These are phyloP conservation scores for Aplosporella prunicola DNA, from an alignment of 2,329 filamentous ascomycete species.

Conservation along the genomic window DNA sequence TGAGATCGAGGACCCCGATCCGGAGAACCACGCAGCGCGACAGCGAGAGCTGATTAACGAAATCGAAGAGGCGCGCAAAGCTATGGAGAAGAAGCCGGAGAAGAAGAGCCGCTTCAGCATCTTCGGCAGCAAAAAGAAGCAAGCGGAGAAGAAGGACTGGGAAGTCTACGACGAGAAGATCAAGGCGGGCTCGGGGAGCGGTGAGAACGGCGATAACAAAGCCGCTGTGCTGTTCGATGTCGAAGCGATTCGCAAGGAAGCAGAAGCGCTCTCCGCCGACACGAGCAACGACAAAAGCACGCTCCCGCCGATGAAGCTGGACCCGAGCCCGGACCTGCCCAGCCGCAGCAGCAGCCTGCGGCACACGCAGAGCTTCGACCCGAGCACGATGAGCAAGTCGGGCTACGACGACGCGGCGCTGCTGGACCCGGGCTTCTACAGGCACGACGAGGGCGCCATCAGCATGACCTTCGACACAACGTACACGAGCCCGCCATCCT, in stretches of 20 bases:
- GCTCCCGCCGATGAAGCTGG: constrained; percentile 79
- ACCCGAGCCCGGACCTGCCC: constrained; percentile 19
- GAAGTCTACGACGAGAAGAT: constrained; percentile 76
- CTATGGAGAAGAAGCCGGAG: constrained; percentile 71
- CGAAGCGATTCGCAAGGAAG: constrained; percentile 67
- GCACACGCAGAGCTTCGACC: constrained; percentile 34
- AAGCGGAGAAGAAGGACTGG: constrained; percentile 78
- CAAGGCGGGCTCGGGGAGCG: constrained; percentile 33
- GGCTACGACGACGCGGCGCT: constrained; percentile 14
- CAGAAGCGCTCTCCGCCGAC: constrained; percentile 67
- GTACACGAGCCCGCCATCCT: constrained; percentile 20
- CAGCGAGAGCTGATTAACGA: constrained; percentile 93
- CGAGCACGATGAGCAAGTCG: constrained; percentile 15
- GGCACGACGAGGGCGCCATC: constrained; percentile 21
- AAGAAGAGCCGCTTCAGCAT: constrained; percentile 60
- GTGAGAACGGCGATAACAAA: constrained; percentile 44
- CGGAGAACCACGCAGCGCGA: constrained; percentile 77
- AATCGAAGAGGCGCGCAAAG: constrained; percentile 85
- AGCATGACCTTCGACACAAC: constrained; percentile 37
- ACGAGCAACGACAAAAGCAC: constrained; percentile 66
- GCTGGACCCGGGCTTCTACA: constrained; percentile 13
- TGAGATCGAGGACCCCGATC: constrained; percentile 95
- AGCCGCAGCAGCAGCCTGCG: constrained; percentile 21
- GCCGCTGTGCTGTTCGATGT: constrained; percentile 77
- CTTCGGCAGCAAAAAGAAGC: constrained; percentile 78